Evolutionary conservation across 2,329 filamentous ascomycete genomes (phyloP).

Genomic region (Colletotrichum sp.): DNA sequence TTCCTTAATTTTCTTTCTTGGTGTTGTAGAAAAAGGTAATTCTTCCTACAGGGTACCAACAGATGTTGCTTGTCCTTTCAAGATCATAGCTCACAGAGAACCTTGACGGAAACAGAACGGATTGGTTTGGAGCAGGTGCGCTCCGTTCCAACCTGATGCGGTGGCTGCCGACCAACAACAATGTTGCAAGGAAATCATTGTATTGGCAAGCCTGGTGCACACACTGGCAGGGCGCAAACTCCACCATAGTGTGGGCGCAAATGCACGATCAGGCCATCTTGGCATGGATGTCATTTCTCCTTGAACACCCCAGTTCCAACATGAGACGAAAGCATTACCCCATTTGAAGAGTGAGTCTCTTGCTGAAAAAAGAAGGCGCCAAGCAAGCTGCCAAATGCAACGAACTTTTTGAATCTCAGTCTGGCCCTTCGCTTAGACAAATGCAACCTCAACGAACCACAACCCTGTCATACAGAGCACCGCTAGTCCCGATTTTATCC

Average conservation of each 20-base stretch:
- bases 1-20: background rate
- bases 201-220: background rate
- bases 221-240: background rate
- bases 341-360: background rate
- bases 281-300: background rate
- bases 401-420: background rate
- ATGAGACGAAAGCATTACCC: background rate
- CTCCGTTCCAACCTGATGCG: background rate
- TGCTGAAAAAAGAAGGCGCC: background rate
- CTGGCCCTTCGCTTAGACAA: background rate
- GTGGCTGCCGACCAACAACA: background rate
- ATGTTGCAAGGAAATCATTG: background rate
- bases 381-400: slow-evolving; percentile 5
- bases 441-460: background rate
- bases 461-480: background rate
- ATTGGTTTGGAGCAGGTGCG: background rate
- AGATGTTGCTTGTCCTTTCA: background rate
- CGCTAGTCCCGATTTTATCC: background rate
- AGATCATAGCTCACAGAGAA: background rate
- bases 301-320: background rate
- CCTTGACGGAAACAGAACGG: background rate
- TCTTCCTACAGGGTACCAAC: background rate
- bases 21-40: background rate
- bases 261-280: background rate
- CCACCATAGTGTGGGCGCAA: background rate